Conservation (phyloP, 1,284 basidiomycete genomes). For the Ceratorhiza oryzae-sativae region DNA sequence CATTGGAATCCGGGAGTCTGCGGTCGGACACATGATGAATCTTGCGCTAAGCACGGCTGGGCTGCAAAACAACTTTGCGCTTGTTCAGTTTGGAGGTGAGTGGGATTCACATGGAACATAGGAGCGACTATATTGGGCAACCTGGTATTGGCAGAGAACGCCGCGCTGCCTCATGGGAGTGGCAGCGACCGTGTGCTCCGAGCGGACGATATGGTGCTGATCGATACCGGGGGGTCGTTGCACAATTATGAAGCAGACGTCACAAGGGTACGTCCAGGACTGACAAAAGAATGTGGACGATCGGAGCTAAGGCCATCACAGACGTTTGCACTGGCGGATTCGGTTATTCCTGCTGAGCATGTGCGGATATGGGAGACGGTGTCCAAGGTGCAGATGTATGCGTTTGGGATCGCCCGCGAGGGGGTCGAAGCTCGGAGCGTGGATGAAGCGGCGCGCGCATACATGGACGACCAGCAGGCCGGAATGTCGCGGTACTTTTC, state of each 20-base stretch:
- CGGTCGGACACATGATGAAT: slow-evolving; percentile 64
- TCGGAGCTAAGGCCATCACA: slow-evolving; percentile 47
- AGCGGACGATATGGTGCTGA: slow-evolving; percentile 71
- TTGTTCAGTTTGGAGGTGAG: slow-evolving; percentile 80
- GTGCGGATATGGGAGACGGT: slow-evolving; percentile 72
- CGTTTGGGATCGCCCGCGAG: slow-evolving; percentile 58
- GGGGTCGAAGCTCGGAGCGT: slow-evolving; percentile 64
- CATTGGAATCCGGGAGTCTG: slow-evolving; percentile 78
- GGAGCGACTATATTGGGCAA: background rate
- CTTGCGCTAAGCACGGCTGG: slow-evolving; percentile 65
- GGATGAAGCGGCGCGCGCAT: slow-evolving; percentile 69
- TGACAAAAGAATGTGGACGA: background rate
- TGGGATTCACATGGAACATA: background rate
- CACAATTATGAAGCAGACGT: slow-evolving; percentile 81
- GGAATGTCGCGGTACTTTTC: slow-evolving; percentile 74
- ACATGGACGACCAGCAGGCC: slow-evolving; percentile 53
- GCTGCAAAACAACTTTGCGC: slow-evolving; percentile 62
- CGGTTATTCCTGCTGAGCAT: slow-evolving; percentile 64
- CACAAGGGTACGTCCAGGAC: slow-evolving; percentile 65
- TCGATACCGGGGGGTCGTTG: slow-evolving; percentile 75
- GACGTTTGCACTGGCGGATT: slow-evolving; percentile 72
- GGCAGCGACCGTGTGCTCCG: slow-evolving; percentile 70
- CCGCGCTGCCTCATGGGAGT: slow-evolving; percentile 82
- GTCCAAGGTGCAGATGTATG: slow-evolving; percentile 66
- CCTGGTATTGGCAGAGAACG: slow-evolving; percentile 70